Evolutionary conservation across 805 yeast species (phyloP), one percentile per base, ranked within the genome.

Genomic region (Yamadazyma paraphyllophila): DNA sequence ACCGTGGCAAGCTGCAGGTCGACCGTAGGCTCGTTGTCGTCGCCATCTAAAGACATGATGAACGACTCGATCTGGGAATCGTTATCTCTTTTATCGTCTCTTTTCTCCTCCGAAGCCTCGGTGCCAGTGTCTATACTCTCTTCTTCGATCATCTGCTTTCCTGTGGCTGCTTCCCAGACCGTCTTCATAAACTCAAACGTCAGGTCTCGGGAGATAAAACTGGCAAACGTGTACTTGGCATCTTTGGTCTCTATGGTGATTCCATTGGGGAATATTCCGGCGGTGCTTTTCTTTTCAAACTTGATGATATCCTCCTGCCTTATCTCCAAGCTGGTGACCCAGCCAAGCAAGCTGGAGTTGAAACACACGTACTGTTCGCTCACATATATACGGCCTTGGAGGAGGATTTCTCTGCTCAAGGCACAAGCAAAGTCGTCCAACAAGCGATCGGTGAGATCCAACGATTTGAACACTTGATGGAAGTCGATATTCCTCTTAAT

Each of bases 341-440:
- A 91, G 1, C 96, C 97, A 37, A 92, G 67, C 33, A 94, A 71
- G 54, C 85, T 85, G 7, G 97, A 85, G 60, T 89, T 84, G 73
- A 94, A 94, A 59, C 97, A 88, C 3, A 92, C 59, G 57, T 84
- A 81, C 43, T 78, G 76, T 52, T 88, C 91, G 14, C 96, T 80
- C 7, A 94, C 75, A 60, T 88, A 94, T 24, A 94, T 56, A 41
- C 96, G 73, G 3, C 99, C 99, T 59, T 94, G 97, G 8, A 89
- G 67, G 27, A 92, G 70, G 40, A 90, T 88, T 52, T 92, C 98
- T 49, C 89, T 73, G 52, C 91, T 85, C 44, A 92, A 67, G 0
- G 97, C 97, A 71, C 98, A 94, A 24, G 88, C 80, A 57, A 85
- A 91, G 56, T 90, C 97, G 57, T 89, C 97, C 30, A 92, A 61